Percentiles rank a stretch among this genome's conserved stretches.
phyloP scores from a whole-genome alignment of 345 rosid genomes.

The Anacardium occidentale region DNA sequence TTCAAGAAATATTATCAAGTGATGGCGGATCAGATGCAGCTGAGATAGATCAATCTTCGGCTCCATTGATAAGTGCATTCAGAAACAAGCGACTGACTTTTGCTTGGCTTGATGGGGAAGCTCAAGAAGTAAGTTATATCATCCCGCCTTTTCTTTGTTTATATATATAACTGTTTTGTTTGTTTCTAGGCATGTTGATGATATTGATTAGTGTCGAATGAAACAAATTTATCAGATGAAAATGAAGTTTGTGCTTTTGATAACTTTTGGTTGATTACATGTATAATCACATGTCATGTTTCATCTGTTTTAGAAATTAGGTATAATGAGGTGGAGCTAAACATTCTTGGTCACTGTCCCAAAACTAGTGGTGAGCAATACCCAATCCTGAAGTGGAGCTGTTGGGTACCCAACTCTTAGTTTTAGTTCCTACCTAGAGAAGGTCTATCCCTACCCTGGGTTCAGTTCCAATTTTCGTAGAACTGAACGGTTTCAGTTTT shows the following conservation, averaged over 20 bases:
- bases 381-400: no score
- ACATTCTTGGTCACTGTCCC: neutral
- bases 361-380: no score
- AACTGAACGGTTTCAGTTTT: no score
- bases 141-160: neutral
- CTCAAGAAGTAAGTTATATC: conserved; percentile 59
- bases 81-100: conserved; percentile 68
- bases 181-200: conserved; percentile 2
- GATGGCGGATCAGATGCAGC: conserved; percentile 32
- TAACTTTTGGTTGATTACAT: neutral
- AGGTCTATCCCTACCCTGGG: no score
- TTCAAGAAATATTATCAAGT: conserved; percentile 53
- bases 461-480: no score
- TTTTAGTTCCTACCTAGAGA: no score
- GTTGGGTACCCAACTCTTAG: no score
- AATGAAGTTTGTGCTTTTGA: no score
- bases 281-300: neutral
- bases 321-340: neutral
- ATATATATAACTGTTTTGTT: neutral
- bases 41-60: conserved; percentile 38
- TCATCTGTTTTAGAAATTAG: neutral
- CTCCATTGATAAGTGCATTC: conserved; percentile 48
- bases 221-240: no score
- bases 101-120: conserved; percentile 94
- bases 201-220: neutral